phyloP scores from a whole-genome alignment of 768 basidiomycete genomes.

The Hydnomerulius pinastri region DNA sequence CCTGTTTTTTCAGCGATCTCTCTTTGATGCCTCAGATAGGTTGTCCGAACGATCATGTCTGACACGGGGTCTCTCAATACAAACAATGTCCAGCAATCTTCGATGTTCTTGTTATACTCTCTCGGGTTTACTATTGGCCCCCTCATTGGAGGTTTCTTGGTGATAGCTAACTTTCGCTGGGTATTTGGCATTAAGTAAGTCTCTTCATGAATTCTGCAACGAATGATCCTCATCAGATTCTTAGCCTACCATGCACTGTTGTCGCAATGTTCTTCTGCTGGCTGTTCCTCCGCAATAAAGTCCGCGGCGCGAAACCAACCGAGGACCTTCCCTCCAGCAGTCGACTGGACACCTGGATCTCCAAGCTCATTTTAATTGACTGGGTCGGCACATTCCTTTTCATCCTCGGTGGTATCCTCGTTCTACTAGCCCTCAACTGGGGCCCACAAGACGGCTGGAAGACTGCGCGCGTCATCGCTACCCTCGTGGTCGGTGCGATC shows the following conservation, averaged over 20 bases:
- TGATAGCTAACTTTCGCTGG: slow-evolving; percentile 48
- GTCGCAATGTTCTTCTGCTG: slow-evolving; percentile 41
- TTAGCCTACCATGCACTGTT: slow-evolving; percentile 42
- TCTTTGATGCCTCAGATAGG: slow-evolving; percentile 19
- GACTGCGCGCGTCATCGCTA: slow-evolving; percentile 45
- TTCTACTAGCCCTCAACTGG: slow-evolving; percentile 54
- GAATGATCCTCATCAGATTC: background rate
- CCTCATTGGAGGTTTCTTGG: slow-evolving; percentile 42
- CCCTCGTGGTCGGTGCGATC: slow-evolving; percentile 46
- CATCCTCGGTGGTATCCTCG: slow-evolving; percentile 43
- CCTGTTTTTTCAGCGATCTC: background rate
- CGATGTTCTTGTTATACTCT: slow-evolving; percentile 45
- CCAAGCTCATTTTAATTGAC: slow-evolving; percentile 40
- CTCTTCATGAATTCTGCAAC: background rate
- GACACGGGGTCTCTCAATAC: slow-evolving; percentile 44
- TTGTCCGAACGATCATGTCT: slow-evolving; percentile 45
- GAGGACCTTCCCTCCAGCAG: slow-evolving; percentile 10
- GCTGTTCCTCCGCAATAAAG: slow-evolving; percentile 40
- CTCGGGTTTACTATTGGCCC: slow-evolving; percentile 48
- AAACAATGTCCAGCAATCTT: slow-evolving; percentile 44
- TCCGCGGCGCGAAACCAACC: slow-evolving; percentile 18
- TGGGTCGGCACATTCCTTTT: slow-evolving; percentile 50
- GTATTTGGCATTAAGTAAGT: slow-evolving; percentile 57
- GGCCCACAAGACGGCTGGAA: slow-evolving; percentile 47
- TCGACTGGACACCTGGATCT: slow-evolving; percentile 19